Percentiles rank a stretch among this genome's conserved stretches.
Evolutionary conservation across 768 basidiomycete species (phyloP).

Genomic region (Scleroderma citrinum): DNA sequence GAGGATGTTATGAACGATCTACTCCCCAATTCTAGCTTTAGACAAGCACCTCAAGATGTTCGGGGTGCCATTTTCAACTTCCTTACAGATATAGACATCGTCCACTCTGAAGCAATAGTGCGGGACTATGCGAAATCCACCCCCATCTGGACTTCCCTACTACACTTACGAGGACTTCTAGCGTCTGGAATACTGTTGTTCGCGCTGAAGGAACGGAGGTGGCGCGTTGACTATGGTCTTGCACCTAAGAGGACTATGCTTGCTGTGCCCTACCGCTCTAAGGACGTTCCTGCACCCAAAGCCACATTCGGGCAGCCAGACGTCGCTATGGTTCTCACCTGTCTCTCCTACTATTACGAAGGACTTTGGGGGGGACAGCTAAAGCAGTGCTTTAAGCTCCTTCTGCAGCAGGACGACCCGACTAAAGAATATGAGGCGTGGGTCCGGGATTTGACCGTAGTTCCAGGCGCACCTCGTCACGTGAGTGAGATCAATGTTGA

Average conservation of each 20-base stretch:
- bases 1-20: constrained; percentile 10
- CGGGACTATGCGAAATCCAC: constrained; percentile 2
- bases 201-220: constrained; percentile 29
- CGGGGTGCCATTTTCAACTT: constrained; percentile 15
- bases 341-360: constrained; percentile 24
- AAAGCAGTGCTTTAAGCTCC: constrained; percentile 19
- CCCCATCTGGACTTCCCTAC: constrained; percentile 16
- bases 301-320: constrained; percentile 36
- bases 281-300: constrained; percentile 30
- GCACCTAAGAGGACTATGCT: constrained; percentile 26
- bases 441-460: constrained; percentile 13
- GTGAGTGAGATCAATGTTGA: constrained; percentile 21
- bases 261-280: constrained; percentile 34
- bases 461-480: constrained; percentile 15
- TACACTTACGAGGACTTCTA: constrained; percentile 32
- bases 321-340: not conserved
- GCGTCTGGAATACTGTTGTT: constrained; percentile 28
- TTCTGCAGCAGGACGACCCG: constrained; percentile 28
- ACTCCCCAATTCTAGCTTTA: constrained; percentile 15
- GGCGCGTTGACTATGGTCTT: constrained; percentile 36
- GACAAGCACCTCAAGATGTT: constrained; percentile 3
- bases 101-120: not conserved
- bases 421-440: constrained; percentile 26
- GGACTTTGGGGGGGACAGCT: constrained; percentile 28
- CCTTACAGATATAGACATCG: constrained; percentile 10